Evolutionary conservation across 345 rosid species (phyloP).

Genomic region (Eutrema japonicum): DNA sequence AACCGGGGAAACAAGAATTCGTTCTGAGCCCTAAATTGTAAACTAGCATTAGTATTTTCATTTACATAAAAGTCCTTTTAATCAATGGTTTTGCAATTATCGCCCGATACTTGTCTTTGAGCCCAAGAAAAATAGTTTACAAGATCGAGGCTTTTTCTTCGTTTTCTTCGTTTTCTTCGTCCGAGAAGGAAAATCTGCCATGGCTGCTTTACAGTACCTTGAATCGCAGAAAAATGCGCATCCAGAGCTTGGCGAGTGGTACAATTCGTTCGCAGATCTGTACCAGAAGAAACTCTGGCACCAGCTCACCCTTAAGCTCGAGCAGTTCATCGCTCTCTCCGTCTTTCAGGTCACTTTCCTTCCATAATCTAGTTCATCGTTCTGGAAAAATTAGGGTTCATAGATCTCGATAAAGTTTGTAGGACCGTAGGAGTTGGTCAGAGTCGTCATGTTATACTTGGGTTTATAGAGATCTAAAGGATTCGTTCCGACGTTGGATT

Average conservation of each 20-base stretch:
- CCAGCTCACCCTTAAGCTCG: slow-evolving; percentile 95
- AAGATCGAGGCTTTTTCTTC: slow-evolving; percentile 36
- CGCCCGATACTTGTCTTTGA: slow-evolving; percentile 38
- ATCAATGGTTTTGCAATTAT: background rate
- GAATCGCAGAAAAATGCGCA: slow-evolving; percentile 68
- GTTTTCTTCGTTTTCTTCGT: background rate
- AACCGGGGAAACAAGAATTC: slow-evolving; percentile 8
- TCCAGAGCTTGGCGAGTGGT: slow-evolving; percentile 91
- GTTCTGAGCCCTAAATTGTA: slow-evolving; percentile 3
- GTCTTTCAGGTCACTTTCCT: slow-evolving; percentile 62
- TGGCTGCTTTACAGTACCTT: slow-evolving; percentile 89
- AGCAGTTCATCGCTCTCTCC: slow-evolving; percentile 84
- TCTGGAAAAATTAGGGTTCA: slow-evolving; percentile 28
- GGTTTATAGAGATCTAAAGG: slow-evolving; percentile 24
- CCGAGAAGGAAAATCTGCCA: slow-evolving; percentile 32
- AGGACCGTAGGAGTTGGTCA: background rate
- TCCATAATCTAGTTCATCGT: background rate
- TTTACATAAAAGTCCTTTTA: slow-evolving; percentile 21
- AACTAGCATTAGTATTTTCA: background rate
- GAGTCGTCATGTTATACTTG: slow-evolving; percentile 6
- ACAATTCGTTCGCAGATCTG: slow-evolving; percentile 93
- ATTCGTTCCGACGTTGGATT: background rate
- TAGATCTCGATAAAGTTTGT: slow-evolving; percentile 21
- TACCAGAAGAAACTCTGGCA: slow-evolving; percentile 99
- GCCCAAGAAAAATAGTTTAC: slow-evolving; percentile 45